Conservation (phyloP, 305 asterid genomes). For the Striga hermonthica region DNA sequence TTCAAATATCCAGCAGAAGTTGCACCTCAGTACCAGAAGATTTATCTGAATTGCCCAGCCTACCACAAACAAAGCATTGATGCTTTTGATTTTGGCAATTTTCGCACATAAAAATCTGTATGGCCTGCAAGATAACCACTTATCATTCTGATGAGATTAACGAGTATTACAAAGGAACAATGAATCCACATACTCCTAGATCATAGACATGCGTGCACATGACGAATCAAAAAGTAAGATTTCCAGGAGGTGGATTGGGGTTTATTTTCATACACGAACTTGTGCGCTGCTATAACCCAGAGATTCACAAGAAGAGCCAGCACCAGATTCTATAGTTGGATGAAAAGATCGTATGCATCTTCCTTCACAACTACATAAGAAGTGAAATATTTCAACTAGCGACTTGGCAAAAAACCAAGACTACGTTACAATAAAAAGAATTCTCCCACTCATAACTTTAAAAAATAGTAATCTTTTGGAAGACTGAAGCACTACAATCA, state of each 20-base stretch:
- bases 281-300: constrained; percentile 52
- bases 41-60: constrained; percentile 62
- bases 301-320: constrained; percentile 54
- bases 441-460: background rate
- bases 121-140: constrained; percentile 47
- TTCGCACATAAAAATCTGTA: constrained; percentile 52
- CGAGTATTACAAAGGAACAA: constrained; percentile 21
- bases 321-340: constrained; percentile 61
- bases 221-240: constrained; percentile 17
- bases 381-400: constrained; percentile 24
- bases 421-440: background rate
- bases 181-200: constrained; percentile 1
- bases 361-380: constrained; percentile 67
- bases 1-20: constrained; percentile 28
- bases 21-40: constrained; percentile 59
- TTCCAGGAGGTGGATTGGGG: background rate
- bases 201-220: constrained; percentile 13
- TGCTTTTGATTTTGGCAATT: constrained; percentile 63
- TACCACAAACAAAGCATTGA: constrained; percentile 70
- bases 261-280: constrained; percentile 41
- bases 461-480: too few species aligned
- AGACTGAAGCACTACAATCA: background rate
- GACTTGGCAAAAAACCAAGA: background rate
- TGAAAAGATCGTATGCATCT: constrained; percentile 82
- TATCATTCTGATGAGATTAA: constrained; percentile 26